phyloP scores from a whole-genome alignment of 1,139 yeast species.

The Blastobotrys niveus region DNA sequence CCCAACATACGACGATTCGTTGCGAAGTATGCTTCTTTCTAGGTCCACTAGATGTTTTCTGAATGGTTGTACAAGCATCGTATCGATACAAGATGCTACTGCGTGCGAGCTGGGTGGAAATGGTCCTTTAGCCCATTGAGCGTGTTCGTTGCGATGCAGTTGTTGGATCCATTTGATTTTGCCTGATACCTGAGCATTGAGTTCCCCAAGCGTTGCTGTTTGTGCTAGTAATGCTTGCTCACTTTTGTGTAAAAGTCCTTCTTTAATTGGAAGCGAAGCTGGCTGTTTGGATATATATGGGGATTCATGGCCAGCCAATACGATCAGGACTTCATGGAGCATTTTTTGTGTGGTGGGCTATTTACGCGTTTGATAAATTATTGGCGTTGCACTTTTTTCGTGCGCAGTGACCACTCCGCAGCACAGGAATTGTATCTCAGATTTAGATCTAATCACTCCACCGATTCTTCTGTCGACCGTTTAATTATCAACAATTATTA shows the following conservation, averaged over 20 bases:
- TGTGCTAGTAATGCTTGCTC: constrained; percentile 21
- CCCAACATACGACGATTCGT: constrained; percentile 25
- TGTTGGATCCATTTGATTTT: constrained; percentile 17
- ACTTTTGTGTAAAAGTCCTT: constrained; percentile 17
- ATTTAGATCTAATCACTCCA: too few relatives aligned
- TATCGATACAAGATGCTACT: constrained; percentile 19
- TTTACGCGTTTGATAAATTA: too few relatives aligned
- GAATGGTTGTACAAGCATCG: constrained; percentile 18
- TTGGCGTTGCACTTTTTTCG: too few relatives aligned
- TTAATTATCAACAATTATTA: too few relatives aligned
- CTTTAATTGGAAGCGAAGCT: constrained; percentile 2
- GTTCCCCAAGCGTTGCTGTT: constrained; percentile 21
- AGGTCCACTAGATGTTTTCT: constrained; percentile 18
- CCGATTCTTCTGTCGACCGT: too few relatives aligned
- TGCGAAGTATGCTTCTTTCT: constrained; percentile 20
- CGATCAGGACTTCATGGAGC: constrained; percentile 25
- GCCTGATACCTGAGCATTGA: constrained; percentile 16
- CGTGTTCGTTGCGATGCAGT: constrained; percentile 5
- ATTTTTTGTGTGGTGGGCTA: too few relatives aligned
- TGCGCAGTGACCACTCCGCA: too few relatives aligned
- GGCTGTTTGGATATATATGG: constrained; percentile 16
- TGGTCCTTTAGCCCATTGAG: constrained; percentile 15
- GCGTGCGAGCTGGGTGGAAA: constrained; percentile 24
- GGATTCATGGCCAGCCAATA: constrained; percentile 26
- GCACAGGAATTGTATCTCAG: too few relatives aligned